A percentile compares a stretch with the other conserved stretches of the same genome.
These are phyloP conservation scores for Daedalea quercina DNA, from an alignment of 768 basidiomycete genomes.

Conservation along the genomic window DNA sequence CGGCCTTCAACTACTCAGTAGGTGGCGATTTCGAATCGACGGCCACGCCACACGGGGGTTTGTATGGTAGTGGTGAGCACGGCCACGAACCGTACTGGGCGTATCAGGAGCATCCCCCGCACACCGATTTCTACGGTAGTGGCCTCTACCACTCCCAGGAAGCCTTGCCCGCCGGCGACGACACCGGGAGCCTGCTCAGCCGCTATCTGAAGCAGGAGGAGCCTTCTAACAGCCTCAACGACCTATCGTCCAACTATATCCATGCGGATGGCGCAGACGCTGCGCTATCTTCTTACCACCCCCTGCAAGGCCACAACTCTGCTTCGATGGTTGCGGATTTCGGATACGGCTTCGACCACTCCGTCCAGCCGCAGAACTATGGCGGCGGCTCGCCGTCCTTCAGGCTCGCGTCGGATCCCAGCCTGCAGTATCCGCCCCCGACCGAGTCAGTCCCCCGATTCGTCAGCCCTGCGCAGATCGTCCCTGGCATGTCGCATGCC, in stretches of 20 bases:
- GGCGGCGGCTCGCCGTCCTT: neutral
- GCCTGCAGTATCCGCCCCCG: slow-evolving; percentile 7
- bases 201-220: slow-evolving; percentile 4
- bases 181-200: neutral
- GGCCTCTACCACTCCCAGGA: neutral
- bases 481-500: slow-evolving; percentile 11
- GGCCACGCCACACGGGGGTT: neutral
- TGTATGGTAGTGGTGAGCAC: neutral
- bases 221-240: neutral
- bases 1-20: neutral
- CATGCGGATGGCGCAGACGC: neutral
- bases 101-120: neutral
- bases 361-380: neutral
- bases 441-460: slow-evolving; percentile 11
- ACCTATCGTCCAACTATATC: neutral
- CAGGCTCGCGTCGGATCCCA: neutral
- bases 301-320: neutral
- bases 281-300: neutral
- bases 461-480: slow-evolving; percentile 15
- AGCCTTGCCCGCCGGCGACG: neutral
- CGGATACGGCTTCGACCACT: slow-evolving; percentile 3
- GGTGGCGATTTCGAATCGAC: neutral
- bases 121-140: neutral
- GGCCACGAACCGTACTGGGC: neutral
- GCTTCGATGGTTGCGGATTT: slow-evolving; percentile 5